Evolutionary conservation across 2,329 filamentous ascomycete genomes (phyloP), one percentile per base, ranked within the genome.

Genomic region (Aureobasidium sp.): DNA sequence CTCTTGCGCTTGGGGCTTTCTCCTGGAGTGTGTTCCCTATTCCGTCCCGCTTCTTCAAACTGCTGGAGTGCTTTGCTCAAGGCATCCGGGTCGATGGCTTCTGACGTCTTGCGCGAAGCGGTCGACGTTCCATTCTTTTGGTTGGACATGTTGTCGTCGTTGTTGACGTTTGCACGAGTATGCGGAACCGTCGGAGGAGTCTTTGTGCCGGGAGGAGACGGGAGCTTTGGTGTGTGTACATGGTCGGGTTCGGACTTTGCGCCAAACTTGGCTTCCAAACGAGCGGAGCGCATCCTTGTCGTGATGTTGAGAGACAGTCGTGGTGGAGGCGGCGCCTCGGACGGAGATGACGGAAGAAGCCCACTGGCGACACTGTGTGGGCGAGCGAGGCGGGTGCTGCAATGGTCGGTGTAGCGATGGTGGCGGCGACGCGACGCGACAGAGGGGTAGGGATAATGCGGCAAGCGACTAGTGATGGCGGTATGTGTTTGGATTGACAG

Each of bases 1-100:
- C 85, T 79, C 73, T 89, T 89, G 63, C 86, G 78, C 70, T 84
- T 86, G 4, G 86, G 85, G 70, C 85, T 88, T 31, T 81, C 79
- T 45, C 78, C 81, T 4, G 85, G 84, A 31, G 85, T 87, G 60
- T 80, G 79, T 65, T 86, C 84, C 67, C 83, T 74, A 49, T 78
- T 76, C 62, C 78, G 77, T n/a, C 81, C 81, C 13, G 78, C 78
- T 61, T 84, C 79, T 66, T 86, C 83, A 64, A 84, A 81, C 46
- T 84, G 79, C 67, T 82, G 82, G 64, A 88, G 73, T 27, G 84
- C 84, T 69, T 79, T 84, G 60, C 78, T 81, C 61, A 88, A 72
- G 9, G 81, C 82, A 60, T 77, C 77, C 11, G 84, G 73, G 70
- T 86, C 84, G 45, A 86, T 74, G 1, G 82, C 76, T 64, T 84